phyloP scores from a whole-genome alignment of 352 stramenopile species.

The Phytophthora boehmeriae region DNA sequence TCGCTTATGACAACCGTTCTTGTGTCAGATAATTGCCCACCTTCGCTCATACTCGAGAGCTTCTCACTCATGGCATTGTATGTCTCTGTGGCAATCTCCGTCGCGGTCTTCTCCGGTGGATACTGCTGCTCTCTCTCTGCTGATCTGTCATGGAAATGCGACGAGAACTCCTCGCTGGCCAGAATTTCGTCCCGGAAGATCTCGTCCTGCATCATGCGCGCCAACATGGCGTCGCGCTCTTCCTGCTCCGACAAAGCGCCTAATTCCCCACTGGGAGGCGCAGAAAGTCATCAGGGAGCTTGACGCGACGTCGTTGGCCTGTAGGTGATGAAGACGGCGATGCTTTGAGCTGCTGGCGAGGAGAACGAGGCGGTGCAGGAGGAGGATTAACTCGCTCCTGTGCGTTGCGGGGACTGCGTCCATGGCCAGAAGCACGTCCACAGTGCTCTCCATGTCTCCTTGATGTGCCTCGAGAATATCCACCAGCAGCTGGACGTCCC shows the following conservation, averaged over 20 bases:
- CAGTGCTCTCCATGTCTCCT: constrained; percentile 71
- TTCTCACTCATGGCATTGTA: constrained; percentile 72
- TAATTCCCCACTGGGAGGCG: constrained; percentile 41
- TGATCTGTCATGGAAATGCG: constrained; percentile 58
- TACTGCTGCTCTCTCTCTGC: constrained; percentile 21
- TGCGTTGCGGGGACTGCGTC: constrained; percentile 32
- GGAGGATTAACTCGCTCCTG: constrained; percentile 8
- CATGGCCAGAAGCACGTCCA: constrained; percentile 79
- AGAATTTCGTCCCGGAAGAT: constrained; percentile 82
- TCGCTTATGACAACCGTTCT: no score
- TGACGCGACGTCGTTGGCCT: constrained; percentile 30
- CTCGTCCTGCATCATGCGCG: constrained; percentile 85
- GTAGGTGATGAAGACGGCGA: constrained; percentile 20
- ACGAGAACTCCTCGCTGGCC: constrained; percentile 72
- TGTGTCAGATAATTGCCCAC: constrained; percentile 39
- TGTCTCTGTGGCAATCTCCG: constrained; percentile 77
- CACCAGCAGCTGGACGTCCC: constrained; percentile 62
- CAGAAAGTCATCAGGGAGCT: constrained; percentile 77
- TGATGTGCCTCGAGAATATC: constrained; percentile 73
- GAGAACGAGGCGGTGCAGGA: constrained; percentile 18
- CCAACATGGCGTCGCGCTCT: constrained; percentile 68
- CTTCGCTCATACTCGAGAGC: constrained; percentile 80
- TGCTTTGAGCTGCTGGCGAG: constrained; percentile 12
- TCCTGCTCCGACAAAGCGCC: constrained; percentile 65
- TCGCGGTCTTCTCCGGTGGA: constrained; percentile 65